Percentiles rank a stretch among this genome's conserved stretches.
phyloP scores from a whole-genome alignment of 306 rosid genomes.

The Gillenia trifoliata region DNA sequence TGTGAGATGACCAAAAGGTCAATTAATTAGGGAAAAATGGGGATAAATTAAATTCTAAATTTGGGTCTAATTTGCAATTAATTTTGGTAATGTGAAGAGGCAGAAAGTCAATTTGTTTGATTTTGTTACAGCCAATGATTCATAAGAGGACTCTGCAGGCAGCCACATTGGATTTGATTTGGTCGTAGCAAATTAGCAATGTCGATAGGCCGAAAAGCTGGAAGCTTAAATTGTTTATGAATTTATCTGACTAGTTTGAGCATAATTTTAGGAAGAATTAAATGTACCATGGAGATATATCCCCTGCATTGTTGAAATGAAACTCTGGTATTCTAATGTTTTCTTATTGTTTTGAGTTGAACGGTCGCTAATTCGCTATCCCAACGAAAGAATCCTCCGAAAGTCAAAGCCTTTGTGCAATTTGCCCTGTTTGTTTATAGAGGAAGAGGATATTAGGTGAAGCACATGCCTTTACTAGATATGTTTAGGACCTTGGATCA shows the following conservation, averaged over 20 bases:
- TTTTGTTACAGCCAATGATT: neutral
- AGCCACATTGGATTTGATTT: conserved; percentile 4
- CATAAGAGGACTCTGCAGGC: neutral
- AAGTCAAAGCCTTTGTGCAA: conserved; percentile 37
- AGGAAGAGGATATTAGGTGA: conserved; percentile 23
- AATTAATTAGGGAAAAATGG: neutral
- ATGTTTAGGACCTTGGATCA: conserved; percentile 11
- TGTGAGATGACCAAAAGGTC: neutral
- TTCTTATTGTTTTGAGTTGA: conserved; percentile 13
- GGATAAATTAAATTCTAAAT: neutral
- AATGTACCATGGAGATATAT: conserved; percentile 13
- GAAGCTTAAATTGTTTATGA: neutral
- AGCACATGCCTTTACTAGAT: conserved; percentile 40
- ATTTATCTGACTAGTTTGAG: neutral
- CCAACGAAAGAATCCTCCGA: conserved; percentile 16
- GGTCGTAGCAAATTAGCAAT: neutral
- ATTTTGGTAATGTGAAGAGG: neutral
- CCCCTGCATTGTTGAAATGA: neutral
- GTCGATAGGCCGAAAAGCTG: conserved; percentile 5
- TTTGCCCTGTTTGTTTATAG: conserved; percentile 18
- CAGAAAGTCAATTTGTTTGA: neutral
- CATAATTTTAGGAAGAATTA: conserved; percentile 16
- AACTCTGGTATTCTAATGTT: neutral
- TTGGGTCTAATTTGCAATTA: neutral
- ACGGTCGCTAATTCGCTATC: conserved; percentile 17